A percentile compares a stretch with the other conserved stretches of the same genome.
These are phyloP conservation scores for Ceratocystiopsis sp. DNA, from an alignment of 2,329 filamentous ascomycete genomes.

Conservation along the genomic window DNA sequence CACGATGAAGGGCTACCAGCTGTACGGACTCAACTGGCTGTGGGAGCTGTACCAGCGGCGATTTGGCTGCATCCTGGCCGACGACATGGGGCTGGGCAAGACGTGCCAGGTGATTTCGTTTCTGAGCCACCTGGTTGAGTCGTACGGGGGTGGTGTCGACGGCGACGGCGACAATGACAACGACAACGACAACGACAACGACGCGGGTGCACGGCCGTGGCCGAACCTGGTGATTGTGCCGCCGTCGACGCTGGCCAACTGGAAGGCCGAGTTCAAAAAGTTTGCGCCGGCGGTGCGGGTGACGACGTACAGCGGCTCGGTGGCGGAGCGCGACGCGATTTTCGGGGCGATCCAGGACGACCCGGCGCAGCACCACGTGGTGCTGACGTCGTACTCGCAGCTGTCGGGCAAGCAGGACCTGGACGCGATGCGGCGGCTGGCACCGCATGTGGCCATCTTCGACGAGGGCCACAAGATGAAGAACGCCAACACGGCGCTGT, in stretches of 20 bases:
- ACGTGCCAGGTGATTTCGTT: conserved; percentile 94
- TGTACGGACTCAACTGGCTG: conserved; percentile 92
- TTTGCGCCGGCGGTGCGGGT: conserved; percentile 69
- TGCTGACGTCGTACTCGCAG: conserved; percentile 45
- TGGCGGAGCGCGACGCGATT: conserved; percentile 49
- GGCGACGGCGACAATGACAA: conserved; percentile 3
- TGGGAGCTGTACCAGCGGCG: conserved; percentile 62
- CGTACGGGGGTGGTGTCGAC: conserved; percentile 26
- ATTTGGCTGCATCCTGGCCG: conserved; percentile 79
- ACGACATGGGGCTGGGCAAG: conserved; percentile 95
- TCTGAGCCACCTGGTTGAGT: conserved; percentile 64
- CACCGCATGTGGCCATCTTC: conserved; percentile 49
- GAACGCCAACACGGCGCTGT: conserved; percentile 68
- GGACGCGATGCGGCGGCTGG: conserved; percentile 29
- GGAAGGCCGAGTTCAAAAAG: conserved; percentile 74
- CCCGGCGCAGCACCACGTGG: conserved; percentile 45
- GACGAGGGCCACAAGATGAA: conserved; percentile 92
- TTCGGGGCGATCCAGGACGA: conserved; percentile 48
- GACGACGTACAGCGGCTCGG: conserved; percentile 50
- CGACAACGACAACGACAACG: conserved; percentile 5
- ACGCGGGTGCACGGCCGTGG: conserved; percentile 32
- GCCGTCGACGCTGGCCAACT: conserved; percentile 87
- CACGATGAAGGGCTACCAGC: conserved; percentile 78
- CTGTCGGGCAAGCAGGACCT: conserved; percentile 33
- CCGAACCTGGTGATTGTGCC: conserved; percentile 77